Base-by-base conservation (phyloP, 257 asterid genomes). In the Prunella vulgaris region DNA sequence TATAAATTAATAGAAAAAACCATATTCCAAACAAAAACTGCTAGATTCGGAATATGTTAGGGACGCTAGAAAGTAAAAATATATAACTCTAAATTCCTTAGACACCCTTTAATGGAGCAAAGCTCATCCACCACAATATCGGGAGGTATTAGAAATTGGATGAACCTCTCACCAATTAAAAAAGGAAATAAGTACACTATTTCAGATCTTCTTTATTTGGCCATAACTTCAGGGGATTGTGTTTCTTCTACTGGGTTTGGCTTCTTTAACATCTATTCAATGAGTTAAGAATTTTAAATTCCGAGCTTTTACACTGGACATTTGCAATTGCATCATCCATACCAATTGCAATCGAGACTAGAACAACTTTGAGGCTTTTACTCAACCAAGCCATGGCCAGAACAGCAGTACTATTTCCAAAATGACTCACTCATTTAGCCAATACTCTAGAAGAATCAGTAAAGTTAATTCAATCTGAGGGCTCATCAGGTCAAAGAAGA, bases 401-500 rank as follows among this genome's bases (percentile, higher is more conserved):
- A 5, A 7, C 10, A 35, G 42, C 42, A 35, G 42, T 15, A 20
- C 17, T 14, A 69, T 53, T 44, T 35, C 22, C 70, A 48, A 68
- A 64, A 65, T 3, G 40, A 14, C 14, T 30, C 54, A 21, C 6
- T 60, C 48, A 52, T 40, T 35, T 52, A 66, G 35, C 64, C 20
- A 15, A 5, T 46, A 46, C 21, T 56, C 17, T 14, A 37, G 40
- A 53, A 69, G 74, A 44, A 69, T 38, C 42, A 56, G 74, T 14
- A 44, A 37, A 5, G 33, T 15, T 22, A 24, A 35, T 20, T 4
- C 9, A 54, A 24, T 7, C 9, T 18, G 18, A 68, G 27, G 10
- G 37, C 72, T 12, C 25, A 51, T 3, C 32, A 21, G 62, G 8
- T 52, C 52, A 44, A 67, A 32, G 72, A 51, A 54, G 73, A 53